Evolutionary conservation across 208 protist species (phyloP).

Genomic region (Tritrichomonas musculus): DNA sequence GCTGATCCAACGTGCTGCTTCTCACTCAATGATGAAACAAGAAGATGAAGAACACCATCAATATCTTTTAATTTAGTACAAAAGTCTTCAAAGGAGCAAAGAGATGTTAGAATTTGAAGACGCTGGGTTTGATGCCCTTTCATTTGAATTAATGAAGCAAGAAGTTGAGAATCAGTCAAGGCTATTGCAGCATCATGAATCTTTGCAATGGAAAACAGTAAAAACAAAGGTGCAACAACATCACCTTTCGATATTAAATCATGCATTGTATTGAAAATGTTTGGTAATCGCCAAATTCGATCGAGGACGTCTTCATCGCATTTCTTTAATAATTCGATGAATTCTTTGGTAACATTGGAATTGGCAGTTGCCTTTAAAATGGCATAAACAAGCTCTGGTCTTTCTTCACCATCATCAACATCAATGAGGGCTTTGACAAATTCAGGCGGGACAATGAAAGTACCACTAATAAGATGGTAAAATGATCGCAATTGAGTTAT

Average conservation of each 20-base stretch:
- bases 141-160: neutral
- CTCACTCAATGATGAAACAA: neutral
- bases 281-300: neutral
- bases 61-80: neutral
- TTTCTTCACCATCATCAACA: neutral
- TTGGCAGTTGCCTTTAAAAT: slow-evolving; percentile 1
- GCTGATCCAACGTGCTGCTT: neutral
- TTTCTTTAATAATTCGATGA: neutral
- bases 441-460: neutral
- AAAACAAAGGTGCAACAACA: neutral
- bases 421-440: neutral
- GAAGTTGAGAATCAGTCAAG: neutral
- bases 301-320: neutral
- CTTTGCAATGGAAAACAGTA: neutral
- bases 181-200: neutral
- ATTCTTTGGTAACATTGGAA: neutral
- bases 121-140: neutral
- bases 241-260: neutral
- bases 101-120: neutral
- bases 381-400: neutral
- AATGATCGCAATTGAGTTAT: neutral
- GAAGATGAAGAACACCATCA: neutral
- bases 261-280: neutral
- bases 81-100: neutral
- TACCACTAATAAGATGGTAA: neutral